Evolutionary conservation across 1,284 basidiomycete genomes (phyloP), one percentile per base, ranked within the genome.

Genomic region (Leucoagaricus sp.): DNA sequence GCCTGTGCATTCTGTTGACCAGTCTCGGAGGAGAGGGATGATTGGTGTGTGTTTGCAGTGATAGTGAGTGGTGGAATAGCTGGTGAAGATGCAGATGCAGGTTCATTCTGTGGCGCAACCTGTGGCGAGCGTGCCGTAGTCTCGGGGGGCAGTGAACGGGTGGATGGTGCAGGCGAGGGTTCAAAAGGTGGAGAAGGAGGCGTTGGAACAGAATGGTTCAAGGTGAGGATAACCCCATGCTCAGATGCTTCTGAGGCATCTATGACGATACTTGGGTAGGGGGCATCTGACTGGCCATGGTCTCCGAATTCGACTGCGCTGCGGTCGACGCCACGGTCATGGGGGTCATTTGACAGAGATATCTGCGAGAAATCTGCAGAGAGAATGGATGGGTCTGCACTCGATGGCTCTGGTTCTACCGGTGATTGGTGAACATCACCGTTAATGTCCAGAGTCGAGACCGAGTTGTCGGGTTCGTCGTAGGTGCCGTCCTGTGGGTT

Each of bases 391-490:
- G 63, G 63, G 23, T 62, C 57, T 36, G 25, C 23, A 23, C 57
- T 60, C 2, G 60, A 63, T 4, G 66, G 61, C 34, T 61, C 58
- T 34, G 59, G 59, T 41, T 61, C 63, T 52, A 68, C 67, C 10
- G 59, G 58, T n/a, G 59, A 59, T 7, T 60, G 58, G 42, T 63
- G 67, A 12, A 69, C 71, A 53, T 80, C 73, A 41, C 46, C 57
- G 45, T 57, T 51, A 38, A 85, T 79, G 63, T 80, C 76, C 48
- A 85, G 72, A 0, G 83, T 85, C 13, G 86, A 85, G 45, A 85
- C 77, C 15, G 84, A 84, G 13, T 73, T 73, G 65, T 83, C 77
- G 57, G 65, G 60, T 41, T 63, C 61, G 48, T 64, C 58, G 21
- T 46, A 44, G 41, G 40, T 4, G 12, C 29, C 40, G 13, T n/a